Evolutionary conservation across 2,329 filamentous ascomycete species (phyloP).

Genomic region (Fusarium goolgardi): DNA sequence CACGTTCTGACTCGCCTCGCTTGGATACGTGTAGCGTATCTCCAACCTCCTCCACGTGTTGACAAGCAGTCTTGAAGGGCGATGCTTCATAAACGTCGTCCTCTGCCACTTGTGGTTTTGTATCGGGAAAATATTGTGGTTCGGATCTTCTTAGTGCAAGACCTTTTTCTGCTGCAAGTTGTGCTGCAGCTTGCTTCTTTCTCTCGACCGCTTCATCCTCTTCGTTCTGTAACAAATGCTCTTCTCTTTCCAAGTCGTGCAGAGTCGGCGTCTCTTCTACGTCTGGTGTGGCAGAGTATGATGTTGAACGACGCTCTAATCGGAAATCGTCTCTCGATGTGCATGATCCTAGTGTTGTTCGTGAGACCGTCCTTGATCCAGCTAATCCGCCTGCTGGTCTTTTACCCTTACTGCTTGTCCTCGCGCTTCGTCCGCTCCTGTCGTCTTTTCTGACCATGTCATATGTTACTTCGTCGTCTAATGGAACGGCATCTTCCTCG

Average conservation of each 20-base stretch:
- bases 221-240: slow-evolving; percentile 61
- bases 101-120: slow-evolving; percentile 48
- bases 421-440: slow-evolving; percentile 68
- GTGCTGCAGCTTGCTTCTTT: slow-evolving; percentile 64
- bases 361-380: slow-evolving; percentile 65
- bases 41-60: slow-evolving; percentile 22
- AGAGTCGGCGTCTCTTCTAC: slow-evolving; percentile 59
- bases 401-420: slow-evolving; percentile 70
- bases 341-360: slow-evolving; percentile 65
- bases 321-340: slow-evolving; percentile 51
- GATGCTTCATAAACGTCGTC: slow-evolving; percentile 49
- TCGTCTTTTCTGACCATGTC: slow-evolving; percentile 82
- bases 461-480: slow-evolving; percentile 93
- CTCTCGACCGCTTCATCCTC: slow-evolving; percentile 66
- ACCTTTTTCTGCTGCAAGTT: slow-evolving; percentile 63
- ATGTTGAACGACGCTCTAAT: slow-evolving; percentile 43
- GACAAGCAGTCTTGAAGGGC: slow-evolving; percentile 22
- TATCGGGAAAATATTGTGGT: slow-evolving; percentile 24
- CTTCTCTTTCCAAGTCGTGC: slow-evolving; percentile 65
- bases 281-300: slow-evolving; percentile 52
- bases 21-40: slow-evolving; percentile 9
- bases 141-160: slow-evolving; percentile 49
- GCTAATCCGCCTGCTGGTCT: slow-evolving; percentile 54
- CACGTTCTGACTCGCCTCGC: slow-evolving; percentile 34
- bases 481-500: slow-evolving; percentile 90